A percentile compares a stretch with the other conserved stretches of the same genome.
Evolutionary conservation across 2,329 filamentous ascomycete genomes (phyloP).

Genomic region (Sarocladium oryzae): DNA sequence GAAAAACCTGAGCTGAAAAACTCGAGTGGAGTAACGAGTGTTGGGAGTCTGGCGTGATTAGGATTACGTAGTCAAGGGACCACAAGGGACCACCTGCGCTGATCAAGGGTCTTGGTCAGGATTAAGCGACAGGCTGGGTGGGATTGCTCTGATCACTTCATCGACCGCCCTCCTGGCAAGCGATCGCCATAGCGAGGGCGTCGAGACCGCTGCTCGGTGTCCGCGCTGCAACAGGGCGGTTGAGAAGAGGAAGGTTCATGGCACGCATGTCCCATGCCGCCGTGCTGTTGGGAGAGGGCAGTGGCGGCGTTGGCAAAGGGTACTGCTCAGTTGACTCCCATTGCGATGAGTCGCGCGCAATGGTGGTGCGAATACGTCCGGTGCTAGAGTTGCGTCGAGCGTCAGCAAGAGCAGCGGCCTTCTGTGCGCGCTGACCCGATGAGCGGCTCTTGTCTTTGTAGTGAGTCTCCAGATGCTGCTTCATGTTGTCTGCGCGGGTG

Average conservation of each 20-base stretch:
- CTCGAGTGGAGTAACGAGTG: not conserved
- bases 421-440: conserved; percentile 27
- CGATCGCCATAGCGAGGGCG: conserved; percentile 47
- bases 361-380: conserved; percentile 25
- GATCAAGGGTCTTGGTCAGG: not conserved
- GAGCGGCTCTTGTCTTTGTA: conserved; percentile 54
- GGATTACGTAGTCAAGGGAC: conserved; percentile 6
- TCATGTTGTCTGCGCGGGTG: conserved; percentile 80
- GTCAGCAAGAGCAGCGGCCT: conserved; percentile 25
- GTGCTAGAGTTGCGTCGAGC: conserved; percentile 26
- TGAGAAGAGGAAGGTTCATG: conserved; percentile 37
- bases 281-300: conserved; percentile 29
- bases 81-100: not conserved
- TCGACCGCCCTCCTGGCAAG: conserved; percentile 40
- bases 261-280: conserved; percentile 42
- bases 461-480: conserved; percentile 75
- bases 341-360: conserved; percentile 16
- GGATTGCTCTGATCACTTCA: not conserved
- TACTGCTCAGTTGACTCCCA: conserved; percentile 37
- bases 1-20: not conserved
- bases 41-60: conserved; percentile 7
- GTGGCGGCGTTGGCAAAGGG: conserved; percentile 25
- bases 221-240: conserved; percentile 34
- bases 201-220: conserved; percentile 49
- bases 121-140: too few relatives aligned